phyloP scores from a whole-genome alignment of 108 stramenopile genomes.

The Fistulifera solaris region DNA sequence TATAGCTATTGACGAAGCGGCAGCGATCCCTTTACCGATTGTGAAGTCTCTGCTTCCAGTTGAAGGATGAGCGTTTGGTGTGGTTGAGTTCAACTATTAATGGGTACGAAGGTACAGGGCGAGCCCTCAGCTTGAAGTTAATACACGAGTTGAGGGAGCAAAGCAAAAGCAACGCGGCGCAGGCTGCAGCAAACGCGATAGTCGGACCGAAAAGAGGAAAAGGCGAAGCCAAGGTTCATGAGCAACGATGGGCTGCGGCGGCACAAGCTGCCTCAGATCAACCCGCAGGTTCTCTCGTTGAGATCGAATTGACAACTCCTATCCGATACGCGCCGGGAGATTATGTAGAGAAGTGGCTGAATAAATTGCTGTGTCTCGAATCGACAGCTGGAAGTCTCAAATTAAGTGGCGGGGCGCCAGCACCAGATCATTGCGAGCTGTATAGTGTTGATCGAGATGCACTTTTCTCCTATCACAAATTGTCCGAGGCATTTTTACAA shows the following conservation, averaged over 20 bases:
- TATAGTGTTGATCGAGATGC: conserved; percentile 97
- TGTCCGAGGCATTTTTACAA: conserved; percentile 96
- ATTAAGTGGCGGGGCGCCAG: conserved; percentile 80
- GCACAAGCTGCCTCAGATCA: conserved; percentile 28
- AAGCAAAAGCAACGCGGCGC: conserved; percentile 40
- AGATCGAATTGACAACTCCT: conserved; percentile 87
- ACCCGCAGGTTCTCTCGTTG: conserved; percentile 50
- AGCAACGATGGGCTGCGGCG: conserved; percentile 80
- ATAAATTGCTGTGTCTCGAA: conserved; percentile 92
- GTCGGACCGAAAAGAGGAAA: conserved; percentile 65
- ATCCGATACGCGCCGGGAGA: conserved; percentile 93
- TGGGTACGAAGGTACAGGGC: conserved; percentile 99
- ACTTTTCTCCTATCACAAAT: conserved; percentile 94
- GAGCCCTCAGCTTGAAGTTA: conserved; percentile 94
- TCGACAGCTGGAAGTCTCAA: conserved; percentile 33
- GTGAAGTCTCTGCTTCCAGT: conserved; percentile 78
- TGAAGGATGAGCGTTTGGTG: conserved; percentile 58
- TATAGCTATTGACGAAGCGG: conserved; percentile 98
- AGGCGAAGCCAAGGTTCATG: conserved; percentile 88
- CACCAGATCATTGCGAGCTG: conserved; percentile 90
- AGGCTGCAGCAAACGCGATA: conserved; percentile 56
- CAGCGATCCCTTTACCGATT: conserved; percentile 96
- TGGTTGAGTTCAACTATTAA: conserved; percentile 96
- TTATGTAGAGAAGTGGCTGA: conserved; percentile 93
- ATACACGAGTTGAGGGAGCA: conserved; percentile 88